phyloP scores from a whole-genome alignment of 2,329 filamentous ascomycete species.

The Penicillium sp. region DNA sequence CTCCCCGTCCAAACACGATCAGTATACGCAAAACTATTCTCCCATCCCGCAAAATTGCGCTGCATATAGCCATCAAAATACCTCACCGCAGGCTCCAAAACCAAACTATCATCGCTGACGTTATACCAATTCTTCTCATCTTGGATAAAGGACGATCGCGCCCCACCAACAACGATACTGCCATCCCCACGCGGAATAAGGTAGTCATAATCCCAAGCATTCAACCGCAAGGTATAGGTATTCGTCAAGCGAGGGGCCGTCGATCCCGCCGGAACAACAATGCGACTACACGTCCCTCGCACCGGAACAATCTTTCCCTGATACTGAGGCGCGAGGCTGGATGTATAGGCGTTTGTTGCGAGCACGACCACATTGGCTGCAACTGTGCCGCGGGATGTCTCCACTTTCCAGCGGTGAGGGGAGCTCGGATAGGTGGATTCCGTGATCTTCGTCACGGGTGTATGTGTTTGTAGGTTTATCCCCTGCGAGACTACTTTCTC shows the following conservation, averaged over 20 bases:
- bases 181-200: slow-evolving; percentile 61
- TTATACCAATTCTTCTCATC: slow-evolving; percentile 47
- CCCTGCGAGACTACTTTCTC: slow-evolving; percentile 56
- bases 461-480: slow-evolving; percentile 56
- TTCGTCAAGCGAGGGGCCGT: slow-evolving; percentile 33
- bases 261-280: slow-evolving; percentile 27
- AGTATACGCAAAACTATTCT: slow-evolving; percentile 32
- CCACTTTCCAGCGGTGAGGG: slow-evolving; percentile 40
- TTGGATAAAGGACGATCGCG: slow-evolving; percentile 47
- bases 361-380: slow-evolving; percentile 66
- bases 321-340: slow-evolving; percentile 69
- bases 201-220: slow-evolving; percentile 62
- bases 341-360: slow-evolving; percentile 83
- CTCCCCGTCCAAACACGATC: slow-evolving; percentile 39
- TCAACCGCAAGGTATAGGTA: slow-evolving; percentile 65
- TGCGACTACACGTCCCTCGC: slow-evolving; percentile 54
- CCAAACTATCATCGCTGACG: slow-evolving; percentile 48
- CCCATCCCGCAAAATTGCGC: slow-evolving; percentile 38
- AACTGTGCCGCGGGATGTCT: slow-evolving; percentile 70
- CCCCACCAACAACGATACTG: slow-evolving; percentile 64
- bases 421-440: slow-evolving; percentile 15
- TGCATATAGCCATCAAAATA: slow-evolving; percentile 44
- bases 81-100: slow-evolving; percentile 48
- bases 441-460: slow-evolving; percentile 42
- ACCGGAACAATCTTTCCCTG: slow-evolving; percentile 74